Conservation (phyloP, 2,329 filamentous ascomycete species). For the Aspergillus ruber region DNA sequence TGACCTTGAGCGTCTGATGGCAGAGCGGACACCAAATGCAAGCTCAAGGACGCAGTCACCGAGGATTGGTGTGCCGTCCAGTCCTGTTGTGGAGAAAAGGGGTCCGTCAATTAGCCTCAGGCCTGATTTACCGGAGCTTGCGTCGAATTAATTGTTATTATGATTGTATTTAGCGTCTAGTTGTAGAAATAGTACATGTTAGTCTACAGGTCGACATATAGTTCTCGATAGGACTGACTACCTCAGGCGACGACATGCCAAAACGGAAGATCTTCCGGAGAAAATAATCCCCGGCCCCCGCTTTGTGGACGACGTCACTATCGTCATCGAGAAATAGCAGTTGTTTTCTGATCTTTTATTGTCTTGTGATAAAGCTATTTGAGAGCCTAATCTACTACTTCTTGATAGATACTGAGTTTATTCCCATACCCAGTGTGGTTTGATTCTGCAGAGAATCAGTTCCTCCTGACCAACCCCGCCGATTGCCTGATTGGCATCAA, state of each 20-base stretch:
- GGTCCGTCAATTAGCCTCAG: constrained; percentile 6
- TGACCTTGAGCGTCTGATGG: constrained; percentile 25
- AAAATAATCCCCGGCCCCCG: not conserved
- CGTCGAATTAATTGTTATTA: constrained; percentile 2
- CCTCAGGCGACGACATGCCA: constrained; percentile 1
- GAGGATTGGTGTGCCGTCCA: constrained; percentile 10
- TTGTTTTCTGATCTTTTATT: too few relatives aligned
- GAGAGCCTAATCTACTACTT: too few relatives aligned
- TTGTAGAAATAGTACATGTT: too few relatives aligned
- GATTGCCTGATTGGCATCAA: not conserved
- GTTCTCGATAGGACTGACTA: too few relatives aligned
- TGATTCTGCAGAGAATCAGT: not conserved
- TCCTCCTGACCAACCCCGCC: not conserved
- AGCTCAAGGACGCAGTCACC: constrained; percentile 10
- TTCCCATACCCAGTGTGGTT: not conserved
- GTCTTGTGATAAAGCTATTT: too few relatives aligned
- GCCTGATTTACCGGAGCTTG: constrained; percentile 13
- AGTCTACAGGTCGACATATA: not conserved
- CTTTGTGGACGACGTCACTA: not conserved
- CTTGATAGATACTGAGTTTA: too few relatives aligned
- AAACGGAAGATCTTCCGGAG: not conserved
- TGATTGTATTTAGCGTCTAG: not conserved
- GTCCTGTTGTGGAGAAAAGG: constrained; percentile 9
- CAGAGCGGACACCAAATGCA: constrained; percentile 7
- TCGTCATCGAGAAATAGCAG: too few relatives aligned